phyloP scores from a whole-genome alignment of 148 eudicot species.

The Nyssa sinensis region DNA sequence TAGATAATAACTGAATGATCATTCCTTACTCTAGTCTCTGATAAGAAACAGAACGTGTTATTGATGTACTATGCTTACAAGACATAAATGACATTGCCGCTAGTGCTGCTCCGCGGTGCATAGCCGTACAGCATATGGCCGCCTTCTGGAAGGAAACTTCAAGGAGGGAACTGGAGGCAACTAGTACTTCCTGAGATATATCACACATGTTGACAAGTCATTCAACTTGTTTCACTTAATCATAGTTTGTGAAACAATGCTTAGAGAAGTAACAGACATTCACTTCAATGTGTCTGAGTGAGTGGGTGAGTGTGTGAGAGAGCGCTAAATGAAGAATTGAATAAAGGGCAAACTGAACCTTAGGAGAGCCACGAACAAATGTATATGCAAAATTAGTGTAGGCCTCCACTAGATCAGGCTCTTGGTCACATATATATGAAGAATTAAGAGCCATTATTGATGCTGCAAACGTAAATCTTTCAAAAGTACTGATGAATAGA shows the following conservation, averaged over 20 bases:
- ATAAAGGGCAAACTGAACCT: slow-evolving; percentile 43
- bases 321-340: neutral
- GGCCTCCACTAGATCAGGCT: slow-evolving; percentile 96
- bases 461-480: slow-evolving; percentile 79
- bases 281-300: neutral
- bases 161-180: slow-evolving; percentile 70
- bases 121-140: slow-evolving; percentile 92
- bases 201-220: slow-evolving; percentile 10
- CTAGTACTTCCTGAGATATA: slow-evolving; percentile 67
- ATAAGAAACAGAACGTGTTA: neutral
- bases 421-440: slow-evolving; percentile 98
- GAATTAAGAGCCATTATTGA: slow-evolving; percentile 86
- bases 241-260: neutral
- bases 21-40: neutral
- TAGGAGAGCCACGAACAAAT: slow-evolving; percentile 70
- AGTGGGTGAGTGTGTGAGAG: slow-evolving; percentile 10
- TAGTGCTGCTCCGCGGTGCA: slow-evolving; percentile 99
- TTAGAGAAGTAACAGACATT: neutral
- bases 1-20: neutral
- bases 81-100: slow-evolving; percentile 96
- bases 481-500: slow-evolving; percentile 75
- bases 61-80: slow-evolving; percentile 44
- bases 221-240: neutral
- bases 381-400: slow-evolving; percentile 73
- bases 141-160: slow-evolving; percentile 93